These are phyloP conservation scores for Boletus sp. DNA, from an alignment of 768 basidiomycete genomes.

Conservation along the genomic window DNA sequence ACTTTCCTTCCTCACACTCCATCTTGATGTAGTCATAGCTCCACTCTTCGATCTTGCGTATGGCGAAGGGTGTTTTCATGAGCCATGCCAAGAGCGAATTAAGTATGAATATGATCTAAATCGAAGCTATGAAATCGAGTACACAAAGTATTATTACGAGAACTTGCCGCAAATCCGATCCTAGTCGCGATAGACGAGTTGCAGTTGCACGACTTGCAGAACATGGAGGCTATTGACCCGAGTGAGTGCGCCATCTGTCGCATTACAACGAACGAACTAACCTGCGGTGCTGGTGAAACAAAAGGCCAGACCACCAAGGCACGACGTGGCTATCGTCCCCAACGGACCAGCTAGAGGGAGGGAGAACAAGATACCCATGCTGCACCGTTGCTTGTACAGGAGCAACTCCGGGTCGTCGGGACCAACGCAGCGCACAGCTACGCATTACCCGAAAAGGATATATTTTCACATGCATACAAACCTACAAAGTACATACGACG, in stretches of 20 bases:
- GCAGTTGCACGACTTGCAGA: slow-evolving; percentile 98
- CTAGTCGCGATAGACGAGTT: slow-evolving; percentile 98
- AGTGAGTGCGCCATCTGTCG: slow-evolving; percentile 7
- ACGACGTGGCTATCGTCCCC: slow-evolving; percentile 76
- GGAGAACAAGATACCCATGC: slow-evolving; percentile 75
- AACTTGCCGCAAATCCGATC: slow-evolving; percentile 86
- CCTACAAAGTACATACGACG: not conserved
- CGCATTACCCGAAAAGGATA: slow-evolving; percentile 3
- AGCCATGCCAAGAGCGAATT: slow-evolving; percentile 97
- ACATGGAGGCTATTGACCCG: slow-evolving; percentile 72
- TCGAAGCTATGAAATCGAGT: not conserved
- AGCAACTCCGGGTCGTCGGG: not conserved
- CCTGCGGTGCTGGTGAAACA: slow-evolving; percentile 87
- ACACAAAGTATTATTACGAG: not conserved
- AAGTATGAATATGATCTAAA: slow-evolving; percentile 88
- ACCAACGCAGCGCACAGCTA: too few relatives aligned
- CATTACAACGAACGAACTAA: slow-evolving; percentile 30
- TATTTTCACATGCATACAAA: not conserved
- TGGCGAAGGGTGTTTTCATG: slow-evolving; percentile 88
- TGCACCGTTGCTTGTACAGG: not conserved
- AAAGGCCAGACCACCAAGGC: slow-evolving; percentile 78
- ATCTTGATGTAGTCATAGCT: slow-evolving; percentile 98
- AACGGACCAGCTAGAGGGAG: slow-evolving; percentile 68
- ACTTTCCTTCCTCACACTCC: slow-evolving; percentile 90
- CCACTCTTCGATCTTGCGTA: slow-evolving; percentile 85